A percentile compares a stretch with the other conserved stretches of the same genome.
Evolutionary conservation across 1,139 yeast genomes (phyloP).

Genomic region (Pichia sp.): DNA sequence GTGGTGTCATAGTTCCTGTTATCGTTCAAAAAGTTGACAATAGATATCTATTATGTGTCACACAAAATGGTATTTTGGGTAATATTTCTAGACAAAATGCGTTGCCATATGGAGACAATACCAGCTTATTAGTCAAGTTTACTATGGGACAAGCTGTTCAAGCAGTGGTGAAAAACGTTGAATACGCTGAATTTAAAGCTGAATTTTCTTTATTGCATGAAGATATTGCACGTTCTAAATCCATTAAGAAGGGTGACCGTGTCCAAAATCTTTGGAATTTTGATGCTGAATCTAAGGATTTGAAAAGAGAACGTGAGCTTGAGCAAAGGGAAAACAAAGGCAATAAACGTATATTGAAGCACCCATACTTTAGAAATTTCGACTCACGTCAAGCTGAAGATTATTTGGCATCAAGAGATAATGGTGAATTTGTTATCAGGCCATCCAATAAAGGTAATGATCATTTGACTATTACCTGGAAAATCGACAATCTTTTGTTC

Average conservation of each 20-base stretch:
- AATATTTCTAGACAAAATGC: constrained; percentile 56
- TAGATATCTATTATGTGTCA: constrained; percentile 46
- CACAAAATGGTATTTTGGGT: constrained; percentile 75
- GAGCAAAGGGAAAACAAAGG: constrained; percentile 41
- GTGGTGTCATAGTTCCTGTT: constrained; percentile 75
- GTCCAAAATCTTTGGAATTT: constrained; percentile 76
- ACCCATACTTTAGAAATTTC: constrained; percentile 82
- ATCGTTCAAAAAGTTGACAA: constrained; percentile 50
- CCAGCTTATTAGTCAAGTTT: constrained; percentile 32
- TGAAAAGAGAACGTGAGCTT: constrained; percentile 26
- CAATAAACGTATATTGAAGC: constrained; percentile 69
- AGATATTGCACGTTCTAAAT: constrained; percentile 54
- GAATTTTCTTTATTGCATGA: constrained; percentile 61
- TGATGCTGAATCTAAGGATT: constrained; percentile 65
- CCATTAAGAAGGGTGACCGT: constrained; percentile 38
- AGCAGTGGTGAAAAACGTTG: constrained; percentile 65
- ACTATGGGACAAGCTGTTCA: constrained; percentile 76
- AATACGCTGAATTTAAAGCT: constrained; percentile 66
- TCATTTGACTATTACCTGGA: constrained; percentile 93
- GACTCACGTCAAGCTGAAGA: constrained; percentile 88
- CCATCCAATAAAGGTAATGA: constrained; percentile 89
- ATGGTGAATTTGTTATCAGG: constrained; percentile 90
- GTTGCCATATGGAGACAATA: constrained; percentile 36
- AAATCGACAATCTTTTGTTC: constrained; percentile 81
- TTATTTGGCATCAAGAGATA: constrained; percentile 75